A percentile compares a stretch with the other conserved stretches of the same genome.
These are phyloP conservation scores for Fagopyrum tataricum DNA, from an alignment of 148 eudicot genomes.

Conservation along the genomic window DNA sequence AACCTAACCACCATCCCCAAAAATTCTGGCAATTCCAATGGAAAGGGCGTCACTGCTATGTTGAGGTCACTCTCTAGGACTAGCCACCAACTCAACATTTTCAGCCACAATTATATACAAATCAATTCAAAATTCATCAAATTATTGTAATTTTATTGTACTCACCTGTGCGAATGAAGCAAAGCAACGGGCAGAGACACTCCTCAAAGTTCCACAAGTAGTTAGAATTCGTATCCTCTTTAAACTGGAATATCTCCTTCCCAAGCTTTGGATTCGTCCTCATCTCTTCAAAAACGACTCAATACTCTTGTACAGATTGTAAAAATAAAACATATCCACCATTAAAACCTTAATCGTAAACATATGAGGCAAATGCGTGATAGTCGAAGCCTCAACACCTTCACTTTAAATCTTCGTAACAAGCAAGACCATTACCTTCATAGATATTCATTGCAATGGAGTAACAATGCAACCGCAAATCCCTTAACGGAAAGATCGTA, in stretches of 20 bases:
- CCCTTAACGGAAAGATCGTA: slow-evolving; percentile 88
- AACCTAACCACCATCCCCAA: slow-evolving; percentile 54
- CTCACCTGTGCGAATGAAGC: slow-evolving; percentile 84
- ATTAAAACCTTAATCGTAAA: slow-evolving; percentile 91
- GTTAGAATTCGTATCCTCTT: slow-evolving; percentile 85
- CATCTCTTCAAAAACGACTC: slow-evolving; percentile 99
- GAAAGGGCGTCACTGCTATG: slow-evolving; percentile 94
- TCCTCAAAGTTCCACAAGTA: slow-evolving; percentile 99
- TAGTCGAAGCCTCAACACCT: slow-evolving; percentile 19
- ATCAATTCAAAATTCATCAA: background rate
- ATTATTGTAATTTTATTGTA: background rate
- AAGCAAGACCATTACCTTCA: slow-evolving; percentile 80
- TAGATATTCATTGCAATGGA: slow-evolving; percentile 98
- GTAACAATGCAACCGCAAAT: too few relatives aligned
- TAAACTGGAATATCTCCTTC: slow-evolving; percentile 74
- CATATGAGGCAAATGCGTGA: slow-evolving; percentile 93
- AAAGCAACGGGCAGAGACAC: slow-evolving; percentile 96
- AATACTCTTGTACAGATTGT: slow-evolving; percentile 88
- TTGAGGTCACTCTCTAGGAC: background rate
- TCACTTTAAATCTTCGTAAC: slow-evolving; percentile 50
- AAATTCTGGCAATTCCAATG: slow-evolving; percentile 65
- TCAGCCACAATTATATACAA: background rate
- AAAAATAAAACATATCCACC: slow-evolving; percentile 95
- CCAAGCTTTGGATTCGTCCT: slow-evolving; percentile 33
- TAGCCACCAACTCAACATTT: too few relatives aligned